Evolutionary conservation across 1,139 yeast species (phyloP), one percentile per base, ranked within the genome.

Genomic region (Ogataea hybrid): DNA sequence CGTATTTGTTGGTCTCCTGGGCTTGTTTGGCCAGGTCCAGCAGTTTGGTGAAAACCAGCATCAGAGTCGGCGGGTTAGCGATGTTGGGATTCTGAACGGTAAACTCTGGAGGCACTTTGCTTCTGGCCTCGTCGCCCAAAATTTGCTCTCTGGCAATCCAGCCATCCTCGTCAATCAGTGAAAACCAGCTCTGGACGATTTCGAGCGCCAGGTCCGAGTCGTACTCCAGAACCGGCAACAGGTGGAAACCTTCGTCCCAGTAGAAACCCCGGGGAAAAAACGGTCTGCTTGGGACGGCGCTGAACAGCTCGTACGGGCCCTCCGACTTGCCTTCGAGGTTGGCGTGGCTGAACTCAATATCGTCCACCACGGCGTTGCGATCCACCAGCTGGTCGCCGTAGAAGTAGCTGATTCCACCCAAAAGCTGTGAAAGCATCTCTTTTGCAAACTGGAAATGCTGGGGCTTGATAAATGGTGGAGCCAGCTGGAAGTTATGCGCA

Each of bases 241-340:
- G 70, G 61, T 92, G 96, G 64, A 92, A 92, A 0, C 99, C 99
- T 65, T 94, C 98, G 63, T 94, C 99, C 99, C 99, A 92, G 58
- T 87, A 87, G 58, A 92, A 92, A 0, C 99, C 99, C 50, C 98
- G 74, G 7, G 98, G 97, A 65, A 92, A 92, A 57, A 87, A 87
- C 0, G 96, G 89, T 43, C 98, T 73, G 36, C 96, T 87, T 2
- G 98, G 98, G 23, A 89, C 95, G 32, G 88, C 71, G 0, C 95
- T 78, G 54, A 89, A 86, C 28, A 94, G 64, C 50, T 83, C 87
- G 50, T 68, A 62, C 1, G 90, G 89, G 0, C 87, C 88, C 56
- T 84, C 92, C 4, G 65, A 59, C 18, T 59, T 49, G 0, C 89
- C 84, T 11, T 51, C 63, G 17, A 84, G 69, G 17, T 73, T 67